Base-by-base conservation (phyloP, 352 stramenopile species). In the Blastocystis sp. region DNA sequence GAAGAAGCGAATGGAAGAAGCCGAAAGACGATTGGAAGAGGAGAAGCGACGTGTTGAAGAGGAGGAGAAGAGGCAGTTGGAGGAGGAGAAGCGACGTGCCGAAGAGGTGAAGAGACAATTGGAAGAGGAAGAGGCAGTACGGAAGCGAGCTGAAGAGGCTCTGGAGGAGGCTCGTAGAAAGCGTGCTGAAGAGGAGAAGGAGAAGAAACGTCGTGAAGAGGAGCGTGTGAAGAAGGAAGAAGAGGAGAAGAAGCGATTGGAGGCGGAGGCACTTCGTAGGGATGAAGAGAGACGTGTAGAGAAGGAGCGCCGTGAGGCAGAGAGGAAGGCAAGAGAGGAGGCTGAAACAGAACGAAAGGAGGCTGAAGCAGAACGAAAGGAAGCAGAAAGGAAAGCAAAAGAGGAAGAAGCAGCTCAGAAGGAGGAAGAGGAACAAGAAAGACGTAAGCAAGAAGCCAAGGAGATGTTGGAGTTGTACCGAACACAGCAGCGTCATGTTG, bases 381-480 rank as follows among this genome's bases (percentile, higher is more conserved):
- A 49, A 0, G 63, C 27, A 32, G 63, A 74, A 14, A 11, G 42
- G 24, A 27, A 74, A 32, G 29, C 29, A 21, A 74, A 74, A 32
- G 16, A n/a, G 42, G 27, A 21, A 43, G 63, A 74, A 43, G 63
- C 43, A n/a, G 63, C 35, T 37, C 27, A 27, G 5, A n/a, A 37
- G 63, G 63, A 74, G 63, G 63, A 74, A 43, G 63, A 74, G 32
- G 27, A 74, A 32, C 0, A 74, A 7, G 29, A n/a, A 9, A 37
- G 42, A 43, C 63, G 63, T 46, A 32, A 71, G 24, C 65, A 49
- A 16, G 19, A 46, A 21, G 32, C 11, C 1, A 52, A 56, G 32
- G 71, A 83, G 21, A 83, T 83, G 71, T 24, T 83, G 49, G 71
- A 83, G 1, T 16, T n/a, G 6, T 83, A 83, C 49, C 49, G 42